Base-by-base conservation (phyloP, 352 stramenopile genomes). In the Pythium diclinum region DNA sequence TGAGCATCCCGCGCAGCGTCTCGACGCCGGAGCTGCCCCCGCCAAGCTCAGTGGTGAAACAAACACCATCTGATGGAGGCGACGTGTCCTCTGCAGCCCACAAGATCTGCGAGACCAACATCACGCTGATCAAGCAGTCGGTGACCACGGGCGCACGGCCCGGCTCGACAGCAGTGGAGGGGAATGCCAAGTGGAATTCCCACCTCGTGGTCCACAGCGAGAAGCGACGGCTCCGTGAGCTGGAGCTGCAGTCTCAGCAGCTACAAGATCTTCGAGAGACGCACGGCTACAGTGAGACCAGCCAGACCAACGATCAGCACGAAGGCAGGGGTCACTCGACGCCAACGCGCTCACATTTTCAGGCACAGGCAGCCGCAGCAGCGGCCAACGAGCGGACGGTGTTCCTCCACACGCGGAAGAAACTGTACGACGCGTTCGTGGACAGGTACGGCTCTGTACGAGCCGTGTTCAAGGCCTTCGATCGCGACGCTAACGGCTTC, bases 381-480 rank as follows among this genome's bases (percentile, higher is more conserved):
- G 11, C 52, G 4, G 5, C 33, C 1, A 61, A 10, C 36, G 65
- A 72, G 19, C 65, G 42, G 0, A 30, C 51, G 28, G 32, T 62
- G 56, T 74, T 90, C 17, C 49, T 70, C 10, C 66, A 67, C 51
- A 82, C 79, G 51, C 76, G 85, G 25, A 60, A 76, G 28, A 84
- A 79, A 56, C 57, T 93, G 14, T 87, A 77, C 51, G 77, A 81
- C 36, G 78, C 83, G 2, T 88, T 92, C 44, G 76, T 90, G 57
- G 69, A 84, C 34, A 85, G 85, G 49, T 93, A 92, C 53, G 85
- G 85, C 3, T 93, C 85, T 1, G 84, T 93, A 71, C 79, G 81
- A 32, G 81, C 85, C 8, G 84, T 92, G 17, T 93, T 91, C 65
- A 73, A 74, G 38, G 85, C 85, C 6, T 90, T 93, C 56, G 85